A percentile compares a stretch with the other conserved stretches of the same genome.
These are phyloP conservation scores for Phanerodontia chrysosporium DNA, from an alignment of 768 basidiomycete species.

Conservation along the genomic window DNA sequence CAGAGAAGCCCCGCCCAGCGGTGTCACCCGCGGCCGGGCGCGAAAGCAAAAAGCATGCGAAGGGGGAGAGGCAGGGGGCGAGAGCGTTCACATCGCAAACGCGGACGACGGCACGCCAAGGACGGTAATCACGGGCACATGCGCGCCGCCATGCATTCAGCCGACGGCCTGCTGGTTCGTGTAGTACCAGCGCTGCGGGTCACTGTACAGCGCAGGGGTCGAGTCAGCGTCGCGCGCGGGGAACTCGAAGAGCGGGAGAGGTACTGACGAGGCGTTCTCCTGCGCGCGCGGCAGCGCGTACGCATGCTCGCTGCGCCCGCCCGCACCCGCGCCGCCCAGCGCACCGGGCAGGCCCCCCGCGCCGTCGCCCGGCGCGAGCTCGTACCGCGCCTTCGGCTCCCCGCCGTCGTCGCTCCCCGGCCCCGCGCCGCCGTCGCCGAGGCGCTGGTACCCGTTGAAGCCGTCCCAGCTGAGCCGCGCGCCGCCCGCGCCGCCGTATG, in stretches of 20 bases:
- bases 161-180: conserved; percentile 5
- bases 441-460: conserved; percentile 8
- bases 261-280: background rate
- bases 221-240: background rate
- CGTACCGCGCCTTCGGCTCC: conserved; percentile 1
- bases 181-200: conserved; percentile 1
- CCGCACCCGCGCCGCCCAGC: too few species aligned
- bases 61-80: background rate
- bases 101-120: background rate
- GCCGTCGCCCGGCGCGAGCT: conserved; percentile 2
- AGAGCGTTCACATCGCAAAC: too few species aligned
- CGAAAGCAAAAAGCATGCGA: background rate
- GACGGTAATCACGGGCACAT: background rate
- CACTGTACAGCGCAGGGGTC: background rate
- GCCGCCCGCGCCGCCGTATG: background rate
- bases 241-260: background rate
- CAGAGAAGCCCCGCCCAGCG: too few species aligned
- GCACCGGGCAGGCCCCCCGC: too few species aligned
- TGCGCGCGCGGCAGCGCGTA: background rate
- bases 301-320: background rate
- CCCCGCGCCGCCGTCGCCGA: background rate
- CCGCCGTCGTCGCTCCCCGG: background rate
- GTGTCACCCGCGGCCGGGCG: background rate
- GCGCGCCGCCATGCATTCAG: background rate
- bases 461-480: conserved; percentile 1